Conservation (phyloP, 345 rosid species). For the Populus davidiana region DNA sequence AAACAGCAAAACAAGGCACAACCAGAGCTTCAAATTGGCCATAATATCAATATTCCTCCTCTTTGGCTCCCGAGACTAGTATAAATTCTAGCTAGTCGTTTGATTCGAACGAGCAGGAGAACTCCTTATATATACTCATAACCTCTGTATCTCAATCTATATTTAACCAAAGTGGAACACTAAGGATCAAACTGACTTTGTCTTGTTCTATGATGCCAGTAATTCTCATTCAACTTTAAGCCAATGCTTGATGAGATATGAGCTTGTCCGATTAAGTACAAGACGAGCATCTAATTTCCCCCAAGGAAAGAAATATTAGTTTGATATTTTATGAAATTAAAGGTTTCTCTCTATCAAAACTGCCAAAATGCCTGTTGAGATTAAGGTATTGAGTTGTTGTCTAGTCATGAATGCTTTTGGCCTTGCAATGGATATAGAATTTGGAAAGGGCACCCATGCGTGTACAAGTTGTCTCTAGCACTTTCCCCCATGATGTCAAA, state of each 20-base stretch:
- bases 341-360: background rate
- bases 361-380: background rate
- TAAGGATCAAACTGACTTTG: background rate
- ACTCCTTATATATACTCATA: background rate
- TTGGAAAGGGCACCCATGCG: background rate
- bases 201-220: background rate
- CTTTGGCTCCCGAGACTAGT: background rate
- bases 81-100: background rate
- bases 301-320: background rate
- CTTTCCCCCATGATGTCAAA: background rate
- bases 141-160: background rate
- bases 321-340: background rate
- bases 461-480: background rate
- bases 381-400: background rate
- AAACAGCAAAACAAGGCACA: slow-evolving; percentile 19
- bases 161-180: background rate
- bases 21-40: slow-evolving; percentile 27
- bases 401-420: background rate
- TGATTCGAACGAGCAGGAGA: background rate
- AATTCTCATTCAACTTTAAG: background rate
- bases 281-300: too few relatives aligned
- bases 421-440: background rate
- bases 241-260: background rate
- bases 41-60: background rate
- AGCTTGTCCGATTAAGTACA: background rate